Conservation (phyloP, 2,329 filamentous ascomycete species). For the Xylaria hypoxylon region DNA sequence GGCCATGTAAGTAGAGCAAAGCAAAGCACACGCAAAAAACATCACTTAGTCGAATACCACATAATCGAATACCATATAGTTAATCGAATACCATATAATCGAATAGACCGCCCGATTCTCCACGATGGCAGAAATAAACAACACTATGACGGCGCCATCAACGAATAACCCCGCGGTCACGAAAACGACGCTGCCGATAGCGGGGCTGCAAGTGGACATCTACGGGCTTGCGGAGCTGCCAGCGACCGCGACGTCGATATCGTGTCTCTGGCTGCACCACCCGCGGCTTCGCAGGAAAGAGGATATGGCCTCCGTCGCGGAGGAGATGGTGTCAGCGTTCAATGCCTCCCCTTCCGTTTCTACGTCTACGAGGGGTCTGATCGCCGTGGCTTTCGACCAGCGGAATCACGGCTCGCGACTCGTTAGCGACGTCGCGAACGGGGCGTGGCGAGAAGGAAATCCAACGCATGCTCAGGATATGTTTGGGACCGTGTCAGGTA, state of each 20-base stretch:
- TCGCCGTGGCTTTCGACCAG: slow-evolving; percentile 90
- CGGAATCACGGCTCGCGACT: slow-evolving; percentile 86
- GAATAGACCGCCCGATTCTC: neutral
- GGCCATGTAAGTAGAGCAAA: neutral
- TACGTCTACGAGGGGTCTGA: slow-evolving; percentile 65
- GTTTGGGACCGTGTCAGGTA: slow-evolving; percentile 80
- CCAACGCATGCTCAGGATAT: slow-evolving; percentile 88
- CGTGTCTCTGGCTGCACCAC: slow-evolving; percentile 93
- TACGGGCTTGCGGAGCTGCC: slow-evolving; percentile 84
- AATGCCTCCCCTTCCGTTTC: slow-evolving; percentile 66
- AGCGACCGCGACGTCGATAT: slow-evolving; percentile 63
- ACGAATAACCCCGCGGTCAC: slow-evolving; percentile 61
- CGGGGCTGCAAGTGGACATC: slow-evolving; percentile 81
- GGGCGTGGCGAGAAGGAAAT: slow-evolving; percentile 84
- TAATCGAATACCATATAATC: neutral
- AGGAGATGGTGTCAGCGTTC: slow-evolving; percentile 76
- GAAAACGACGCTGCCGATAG: slow-evolving; percentile 74
- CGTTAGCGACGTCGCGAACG: slow-evolving; percentile 75
- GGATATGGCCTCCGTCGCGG: slow-evolving; percentile 80
- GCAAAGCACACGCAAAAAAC: neutral
- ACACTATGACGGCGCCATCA: slow-evolving; percentile 22
- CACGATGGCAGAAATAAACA: slow-evolving; percentile 37
- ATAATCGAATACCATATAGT: neutral
- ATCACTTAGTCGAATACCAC: neutral
- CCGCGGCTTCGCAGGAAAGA: slow-evolving; percentile 77